Conservation (phyloP, 2,329 filamentous ascomycete species). For the Achaetomium macrosporum region DNA sequence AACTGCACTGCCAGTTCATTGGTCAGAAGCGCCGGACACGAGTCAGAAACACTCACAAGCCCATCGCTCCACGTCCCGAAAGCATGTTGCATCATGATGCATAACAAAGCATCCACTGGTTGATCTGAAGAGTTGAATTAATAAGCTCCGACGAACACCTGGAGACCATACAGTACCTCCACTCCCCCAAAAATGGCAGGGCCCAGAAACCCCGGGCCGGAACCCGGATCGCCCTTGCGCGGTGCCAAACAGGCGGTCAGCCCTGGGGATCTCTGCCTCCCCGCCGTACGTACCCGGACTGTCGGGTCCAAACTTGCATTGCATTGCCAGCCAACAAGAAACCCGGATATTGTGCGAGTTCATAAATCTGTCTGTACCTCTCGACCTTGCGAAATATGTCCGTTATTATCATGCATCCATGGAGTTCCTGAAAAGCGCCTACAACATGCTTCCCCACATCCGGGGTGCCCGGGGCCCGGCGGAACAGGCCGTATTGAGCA, state of each 20-base stretch:
- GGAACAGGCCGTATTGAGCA: constrained; percentile 14
- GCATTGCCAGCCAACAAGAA: not conserved
- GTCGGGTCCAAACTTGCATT: not conserved
- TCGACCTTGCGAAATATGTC: not conserved
- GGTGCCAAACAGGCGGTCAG: not conserved
- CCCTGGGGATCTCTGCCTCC: not conserved
- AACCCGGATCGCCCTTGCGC: not conserved
- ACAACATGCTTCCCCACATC: constrained; percentile 7
- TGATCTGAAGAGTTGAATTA: not conserved
- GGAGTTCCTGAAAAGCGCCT: constrained; percentile 12
- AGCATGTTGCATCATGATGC: not conserved
- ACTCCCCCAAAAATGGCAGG: not conserved
- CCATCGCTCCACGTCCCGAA: not conserved
- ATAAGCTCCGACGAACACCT: not conserved
- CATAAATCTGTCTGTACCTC: no score
- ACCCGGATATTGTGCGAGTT: not conserved
- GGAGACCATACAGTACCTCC: not conserved
- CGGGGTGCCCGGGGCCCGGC: not conserved
- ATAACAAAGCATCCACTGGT: constrained; percentile 5
- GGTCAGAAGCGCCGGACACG: no score
- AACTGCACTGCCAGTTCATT: no score
- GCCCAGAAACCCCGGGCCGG: not conserved
- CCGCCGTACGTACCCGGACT: not conserved
- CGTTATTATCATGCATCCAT: not conserved
- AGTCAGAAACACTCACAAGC: not conserved